Percentiles rank a stretch among this genome's conserved stretches.
Conservation (phyloP, 2,329 filamentous ascomycete species). For the Pseudogymnoascus sp. region DNA sequence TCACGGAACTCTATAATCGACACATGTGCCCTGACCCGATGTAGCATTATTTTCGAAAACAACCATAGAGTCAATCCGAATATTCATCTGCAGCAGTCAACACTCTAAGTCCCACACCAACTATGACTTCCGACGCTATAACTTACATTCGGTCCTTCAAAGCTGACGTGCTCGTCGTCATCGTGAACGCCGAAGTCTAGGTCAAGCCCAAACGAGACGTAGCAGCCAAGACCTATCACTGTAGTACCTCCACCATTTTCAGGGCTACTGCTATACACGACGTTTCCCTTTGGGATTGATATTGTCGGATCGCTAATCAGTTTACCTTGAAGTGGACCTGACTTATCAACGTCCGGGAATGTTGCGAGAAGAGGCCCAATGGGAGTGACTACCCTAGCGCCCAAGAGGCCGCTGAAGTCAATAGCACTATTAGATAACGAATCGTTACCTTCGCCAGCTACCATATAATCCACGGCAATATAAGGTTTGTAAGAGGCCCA, state of each 20-base stretch:
- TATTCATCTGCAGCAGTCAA: no score
- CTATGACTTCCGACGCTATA: neutral
- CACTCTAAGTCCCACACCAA: no score
- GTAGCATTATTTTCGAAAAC: no score
- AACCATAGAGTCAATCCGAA: no score
- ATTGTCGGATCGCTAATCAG: no score
- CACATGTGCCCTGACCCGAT: no score
- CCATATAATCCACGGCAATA: neutral
- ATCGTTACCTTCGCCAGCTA: neutral
- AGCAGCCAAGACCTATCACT: neutral
- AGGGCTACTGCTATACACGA: neutral
- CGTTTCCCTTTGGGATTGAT: neutral
- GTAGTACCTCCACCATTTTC: neutral
- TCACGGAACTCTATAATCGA: no score
- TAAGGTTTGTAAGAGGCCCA: neutral
- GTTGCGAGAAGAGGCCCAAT: neutral
- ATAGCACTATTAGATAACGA: neutral
- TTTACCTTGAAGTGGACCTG: neutral
- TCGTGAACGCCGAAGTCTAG: neutral
- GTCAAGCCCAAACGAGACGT: neutral
- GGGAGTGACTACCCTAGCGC: neutral
- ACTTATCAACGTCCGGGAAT: neutral
- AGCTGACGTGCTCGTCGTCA: neutral
- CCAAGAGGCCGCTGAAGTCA: neutral
- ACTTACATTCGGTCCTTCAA: neutral